Evolutionary conservation across 805 yeast genomes (phyloP).

Genomic region (Saccharomycopsis sp.): DNA sequence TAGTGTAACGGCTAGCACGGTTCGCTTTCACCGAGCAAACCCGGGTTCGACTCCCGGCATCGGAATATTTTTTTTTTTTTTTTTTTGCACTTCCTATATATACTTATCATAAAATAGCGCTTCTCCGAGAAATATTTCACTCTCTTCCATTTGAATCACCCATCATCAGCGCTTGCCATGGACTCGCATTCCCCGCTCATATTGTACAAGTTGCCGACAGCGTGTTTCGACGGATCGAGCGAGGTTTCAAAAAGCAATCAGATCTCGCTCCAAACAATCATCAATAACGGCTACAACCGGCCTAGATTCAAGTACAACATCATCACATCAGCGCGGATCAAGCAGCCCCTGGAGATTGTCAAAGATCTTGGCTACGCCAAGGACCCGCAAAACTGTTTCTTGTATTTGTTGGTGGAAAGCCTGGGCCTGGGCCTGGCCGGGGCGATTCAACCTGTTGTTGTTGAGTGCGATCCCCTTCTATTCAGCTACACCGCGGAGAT

Average conservation of each 20-base stretch:
- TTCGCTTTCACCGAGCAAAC: constrained; percentile 78
- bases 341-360: constrained; percentile 21
- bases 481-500: constrained; percentile 22
- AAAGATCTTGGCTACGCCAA: constrained; percentile 26
- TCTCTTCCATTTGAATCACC: too few species aligned
- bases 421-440: constrained; percentile 5
- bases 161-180: background rate
- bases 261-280: constrained; percentile 24
- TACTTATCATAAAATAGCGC: too few species aligned
- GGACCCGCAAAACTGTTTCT: background rate
- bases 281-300: constrained; percentile 44
- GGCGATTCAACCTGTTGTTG: background rate
- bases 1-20: constrained; percentile 80
- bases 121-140: too few species aligned
- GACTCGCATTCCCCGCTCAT: background rate
- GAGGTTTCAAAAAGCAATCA: constrained; percentile 1
- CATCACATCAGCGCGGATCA: constrained; percentile 36
- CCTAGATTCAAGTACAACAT: constrained; percentile 36
- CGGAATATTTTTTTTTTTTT: constrained; percentile 43
- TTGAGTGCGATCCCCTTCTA: constrained; percentile 10
- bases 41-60: constrained; percentile 86
- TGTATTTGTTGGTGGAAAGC: constrained; percentile 17
- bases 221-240: constrained; percentile 1
- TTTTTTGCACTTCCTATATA: too few species aligned
- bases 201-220: constrained; percentile 4